Evolutionary conservation across 257 asterid genomes (phyloP), one percentile per base, ranked within the genome.

Genomic region (Primulina tabacum): DNA sequence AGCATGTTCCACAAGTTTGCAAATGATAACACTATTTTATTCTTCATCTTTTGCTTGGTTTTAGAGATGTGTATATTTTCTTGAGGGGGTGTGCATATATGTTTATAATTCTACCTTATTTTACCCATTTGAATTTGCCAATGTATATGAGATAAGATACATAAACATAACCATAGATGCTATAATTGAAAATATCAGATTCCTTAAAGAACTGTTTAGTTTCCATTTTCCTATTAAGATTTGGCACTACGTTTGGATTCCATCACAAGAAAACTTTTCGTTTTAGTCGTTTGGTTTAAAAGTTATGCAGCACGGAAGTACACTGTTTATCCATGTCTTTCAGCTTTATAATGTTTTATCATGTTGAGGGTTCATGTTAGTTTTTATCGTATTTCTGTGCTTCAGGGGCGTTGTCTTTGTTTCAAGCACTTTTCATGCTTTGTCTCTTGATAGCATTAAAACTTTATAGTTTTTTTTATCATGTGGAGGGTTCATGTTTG

Each of bases 11-110:
- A 35, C 28, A 64, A 16, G 7, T 73, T 43, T 29, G 24, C 57
- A 21, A 71, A 18, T 47, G 58, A 47, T n/a, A 34, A 59, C 40
- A 58, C 32, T 32, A 8, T 61, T 35, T 21, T 61, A 29, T 29
- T 67, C 62, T 62, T 56, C 35, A 29, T 52, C 7, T 11, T 55
- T 58, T 53, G 14, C 58, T 26, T 60, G 52, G 59, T 20, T 63
- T 18, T 52, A 59, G 28, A 18, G 60, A 7, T 14, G 32, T 58
- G 58, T 21, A 21, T 64, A 33, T 71, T 37, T 58, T 62, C 33
- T 53, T 50, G 3, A 29, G 8, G 33, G 35, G 11, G 47, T 47
- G 5, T 47, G 56, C 14, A 57, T 9, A 9, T 33, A 7, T 29
- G 60, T 37, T 62, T 8, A 8, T 2, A 64, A 63, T 59, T 57